Base-by-base conservation (phyloP, 345 rosid species). In the Pistacia integerrima region DNA sequence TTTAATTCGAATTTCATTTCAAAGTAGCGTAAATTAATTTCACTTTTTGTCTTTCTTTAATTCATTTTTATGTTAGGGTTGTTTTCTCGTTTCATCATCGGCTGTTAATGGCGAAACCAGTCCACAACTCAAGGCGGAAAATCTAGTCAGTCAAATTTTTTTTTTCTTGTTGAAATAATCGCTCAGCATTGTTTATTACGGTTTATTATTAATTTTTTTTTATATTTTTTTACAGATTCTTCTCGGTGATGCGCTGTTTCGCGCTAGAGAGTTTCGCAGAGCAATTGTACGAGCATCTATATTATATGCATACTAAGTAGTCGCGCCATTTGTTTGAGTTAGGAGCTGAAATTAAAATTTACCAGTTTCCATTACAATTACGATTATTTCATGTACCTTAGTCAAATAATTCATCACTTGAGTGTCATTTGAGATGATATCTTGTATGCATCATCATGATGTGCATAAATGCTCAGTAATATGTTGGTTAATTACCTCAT, bases 51-150 rank as follows among this genome's bases (percentile, higher is more conserved):
- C 16, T n/a, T 9, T 11, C 66, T 36, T 58, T 9, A 57, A 1
- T 3, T 65, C 46, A 11, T 38, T 1, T 73, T 73, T 54, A 12
- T 9, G 12, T 38, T 81, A 93, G 99, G 98, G 98, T 17, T 84
- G 89, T 76, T 96, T 96, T 67, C 90, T 96, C 38, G 97, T 91
- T 52, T 93, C 99, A 2, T 92, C 98, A 5, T 88, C 97, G 67
- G 74, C 90, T 16, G 86, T 84, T 64, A 92, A 85, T 72, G 78
- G 88, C 56, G 99, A 96, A 73, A 79, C 97, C 69, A 89, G 78
- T 76, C 93, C 98, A 28, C 97, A 92, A 64, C 90, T 90, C 83
- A 96, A 96, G 67, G 94, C 98, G 16, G 98, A 96, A 78, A 92
- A 88, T 86, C 87, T 92, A 92, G 99, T 92, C 14, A 28, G 75